Percentiles rank a stretch among this genome's conserved stretches.
These are phyloP conservation scores for Amanita rimosa DNA, from an alignment of 768 basidiomycete species.

Conservation along the genomic window DNA sequence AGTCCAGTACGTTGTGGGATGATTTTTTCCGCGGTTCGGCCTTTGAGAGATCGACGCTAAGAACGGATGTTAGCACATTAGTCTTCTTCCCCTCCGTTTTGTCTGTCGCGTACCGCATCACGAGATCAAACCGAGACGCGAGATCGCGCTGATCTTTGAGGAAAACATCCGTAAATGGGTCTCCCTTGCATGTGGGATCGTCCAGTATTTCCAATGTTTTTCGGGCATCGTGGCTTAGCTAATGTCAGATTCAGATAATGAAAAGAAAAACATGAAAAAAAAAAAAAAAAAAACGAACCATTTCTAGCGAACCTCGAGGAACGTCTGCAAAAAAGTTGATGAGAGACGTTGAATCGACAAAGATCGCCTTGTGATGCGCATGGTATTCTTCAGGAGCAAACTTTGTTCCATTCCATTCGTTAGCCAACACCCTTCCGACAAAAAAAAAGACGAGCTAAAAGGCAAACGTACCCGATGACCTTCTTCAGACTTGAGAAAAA, in stretches of 20 bases:
- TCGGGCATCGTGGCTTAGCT: constrained; percentile 71
- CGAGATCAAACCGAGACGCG: constrained; percentile 59
- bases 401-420: constrained; percentile 13
- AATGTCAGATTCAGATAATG: neutral
- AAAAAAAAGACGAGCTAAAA: too few relatives aligned
- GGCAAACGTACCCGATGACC: constrained; percentile 40
- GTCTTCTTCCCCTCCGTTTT: neutral
- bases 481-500: constrained; percentile 46
- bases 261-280: too few relatives aligned
- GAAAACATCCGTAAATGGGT: constrained; percentile 65
- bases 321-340: constrained; percentile 72
- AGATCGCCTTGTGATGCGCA: constrained; percentile 38
- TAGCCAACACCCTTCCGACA: too few relatives aligned
- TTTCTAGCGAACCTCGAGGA: constrained; percentile 64
- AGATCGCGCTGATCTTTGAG: constrained; percentile 59
- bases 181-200: constrained; percentile 29
- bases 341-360: constrained; percentile 70
- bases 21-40: constrained; percentile 33
- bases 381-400: constrained; percentile 48
- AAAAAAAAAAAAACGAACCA: too few relatives aligned
- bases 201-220: constrained; percentile 61
- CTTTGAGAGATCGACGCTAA: constrained; percentile 45
- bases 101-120: constrained; percentile 39
- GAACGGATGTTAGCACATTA: neutral
- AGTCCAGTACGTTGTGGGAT: constrained; percentile 38